Base-by-base conservation (phyloP, 2,329 filamentous ascomycete species). In the Leptographium flavum region DNA sequence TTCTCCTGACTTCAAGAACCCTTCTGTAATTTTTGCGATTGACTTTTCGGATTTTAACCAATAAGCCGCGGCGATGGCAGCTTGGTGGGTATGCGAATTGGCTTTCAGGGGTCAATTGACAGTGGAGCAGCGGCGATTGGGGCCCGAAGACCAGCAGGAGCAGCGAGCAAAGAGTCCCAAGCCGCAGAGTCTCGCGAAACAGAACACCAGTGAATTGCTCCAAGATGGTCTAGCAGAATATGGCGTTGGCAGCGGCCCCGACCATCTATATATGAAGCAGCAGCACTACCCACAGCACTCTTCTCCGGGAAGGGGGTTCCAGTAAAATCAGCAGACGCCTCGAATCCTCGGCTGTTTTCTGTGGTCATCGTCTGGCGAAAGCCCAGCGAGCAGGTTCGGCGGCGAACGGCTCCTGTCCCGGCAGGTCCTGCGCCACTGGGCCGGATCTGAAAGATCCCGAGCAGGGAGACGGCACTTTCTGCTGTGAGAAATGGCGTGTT, bases 401-500 rank as follows among this genome's bases (percentile, higher is more conserved):
- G 11, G n/a, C 22, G 21, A 19, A 32, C 22, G n/a, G 27, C 19
- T 13, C 17, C n/a, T 11, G 14, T 17, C 23, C 41, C 31, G 44
- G 47, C 48, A 31, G 38, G n/a, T 36, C 33, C 45, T 39, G 45
- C 32, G 21, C 42, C 35, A 45, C 45, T 27, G 39, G 19, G 14
- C 45, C 47, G 49, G 49, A 49, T 46, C 36, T 23, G 28, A 9
- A 25, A 46, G 17, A 14, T 45, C 39, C 49, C 47, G 47, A 43
- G 17, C 32, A 28, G 30, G 37, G 23, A 35, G 33, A 37, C 21
- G 28, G 28, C 19, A 8, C 37, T 15, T 39, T 37, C 7, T 6
- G 13, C 37, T 10, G 22, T 28, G 4, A n/a, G 21, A 46, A 48
- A 48, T 51, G 49, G 49, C 49, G 47, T 51, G 49, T 45, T 48